Evolutionary conservation across 1,284 basidiomycete genomes (phyloP).

Genomic region (Papiliotrema nemorosa): DNA sequence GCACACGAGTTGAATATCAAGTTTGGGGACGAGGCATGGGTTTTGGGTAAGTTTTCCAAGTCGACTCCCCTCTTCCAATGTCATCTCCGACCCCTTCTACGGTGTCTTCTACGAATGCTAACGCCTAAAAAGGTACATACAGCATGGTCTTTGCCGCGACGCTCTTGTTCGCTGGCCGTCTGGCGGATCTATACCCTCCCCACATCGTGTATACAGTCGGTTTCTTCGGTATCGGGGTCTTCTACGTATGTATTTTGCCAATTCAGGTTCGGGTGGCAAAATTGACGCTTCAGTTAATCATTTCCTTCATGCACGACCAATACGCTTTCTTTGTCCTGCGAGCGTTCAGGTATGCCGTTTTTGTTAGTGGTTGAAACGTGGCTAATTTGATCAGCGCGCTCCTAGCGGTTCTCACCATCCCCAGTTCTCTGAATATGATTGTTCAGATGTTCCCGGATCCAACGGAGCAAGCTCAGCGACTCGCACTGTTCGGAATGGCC

Average conservation of each 20-base stretch:
- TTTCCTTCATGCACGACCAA: conserved; percentile 43
- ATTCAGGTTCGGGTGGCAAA: neutral
- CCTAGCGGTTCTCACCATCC: conserved; percentile 43
- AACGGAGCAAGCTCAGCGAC: conserved; percentile 36
- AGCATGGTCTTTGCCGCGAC: conserved; percentile 34
- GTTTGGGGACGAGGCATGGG: conserved; percentile 36
- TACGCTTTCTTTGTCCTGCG: conserved; percentile 47
- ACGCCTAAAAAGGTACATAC: conserved; percentile 22
- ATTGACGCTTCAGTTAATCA: neutral
- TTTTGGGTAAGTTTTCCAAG: too few species aligned
- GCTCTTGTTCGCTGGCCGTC: conserved; percentile 9
- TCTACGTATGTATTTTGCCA: conserved; percentile 38
- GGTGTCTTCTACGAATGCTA: too few species aligned
- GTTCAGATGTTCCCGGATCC: conserved; percentile 44
- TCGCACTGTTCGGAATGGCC: conserved; percentile 43
- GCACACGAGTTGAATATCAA: conserved; percentile 31
- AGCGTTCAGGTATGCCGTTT: too few species aligned
- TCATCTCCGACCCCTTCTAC: too few species aligned
- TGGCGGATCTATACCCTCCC: conserved; percentile 23
- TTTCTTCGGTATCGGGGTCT: conserved; percentile 38
- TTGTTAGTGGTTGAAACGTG: too few species aligned
- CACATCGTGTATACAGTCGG: conserved; percentile 40
- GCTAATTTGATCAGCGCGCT: conserved; percentile 41
- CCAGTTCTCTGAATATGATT: conserved; percentile 44
- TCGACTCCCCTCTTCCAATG: too few species aligned